Percentiles rank a stretch among this genome's conserved stretches.
Evolutionary conservation across 2,329 filamentous ascomycete species (phyloP).

Genomic region (Magnaporthiopsis poae): DNA sequence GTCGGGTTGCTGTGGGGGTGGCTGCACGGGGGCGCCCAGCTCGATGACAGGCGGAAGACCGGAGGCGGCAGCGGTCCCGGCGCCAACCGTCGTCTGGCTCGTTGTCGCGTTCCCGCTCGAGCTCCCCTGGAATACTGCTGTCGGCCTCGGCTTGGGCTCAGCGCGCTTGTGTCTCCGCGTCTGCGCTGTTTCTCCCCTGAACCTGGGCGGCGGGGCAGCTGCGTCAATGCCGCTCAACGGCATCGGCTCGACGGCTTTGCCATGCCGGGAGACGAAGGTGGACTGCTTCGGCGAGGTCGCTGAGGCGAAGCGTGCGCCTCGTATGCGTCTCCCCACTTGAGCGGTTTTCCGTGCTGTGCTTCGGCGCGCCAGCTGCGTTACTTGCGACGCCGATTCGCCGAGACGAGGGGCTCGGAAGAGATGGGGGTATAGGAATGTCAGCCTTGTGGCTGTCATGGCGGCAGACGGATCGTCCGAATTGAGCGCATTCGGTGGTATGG

Average conservation of each 20-base stretch:
- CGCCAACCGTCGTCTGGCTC: too few relatives aligned
- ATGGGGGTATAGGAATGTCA: slow-evolving; percentile 61
- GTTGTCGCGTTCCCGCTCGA: background rate
- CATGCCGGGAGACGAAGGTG: slow-evolving; percentile 44
- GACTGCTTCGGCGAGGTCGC: slow-evolving; percentile 29
- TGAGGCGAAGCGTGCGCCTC: slow-evolving; percentile 27
- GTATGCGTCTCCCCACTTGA: slow-evolving; percentile 20
- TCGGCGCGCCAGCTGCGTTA: slow-evolving; percentile 17
- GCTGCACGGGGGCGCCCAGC: slow-evolving; percentile 14
- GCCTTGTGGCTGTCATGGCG: slow-evolving; percentile 50
- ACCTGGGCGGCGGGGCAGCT: background rate
- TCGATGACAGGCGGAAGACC: slow-evolving; percentile 12
- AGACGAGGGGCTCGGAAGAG: slow-evolving; percentile 45
- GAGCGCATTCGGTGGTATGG: background rate
- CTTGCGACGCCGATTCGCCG: slow-evolving; percentile 27
- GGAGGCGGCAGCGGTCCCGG: background rate
- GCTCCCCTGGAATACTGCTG: background rate
- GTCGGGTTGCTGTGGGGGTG: slow-evolving; percentile 7
- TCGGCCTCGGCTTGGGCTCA: background rate
- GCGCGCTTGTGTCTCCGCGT: background rate
- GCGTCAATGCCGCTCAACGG: slow-evolving; percentile 13
- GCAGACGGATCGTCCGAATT: background rate
- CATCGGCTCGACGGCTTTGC: slow-evolving; percentile 50
- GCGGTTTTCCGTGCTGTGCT: slow-evolving; percentile 29
- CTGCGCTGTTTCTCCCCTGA: background rate